These are phyloP conservation scores for Hemerocallis citrina DNA, from an alignment of 106 monocot genomes.

Conservation along the genomic window DNA sequence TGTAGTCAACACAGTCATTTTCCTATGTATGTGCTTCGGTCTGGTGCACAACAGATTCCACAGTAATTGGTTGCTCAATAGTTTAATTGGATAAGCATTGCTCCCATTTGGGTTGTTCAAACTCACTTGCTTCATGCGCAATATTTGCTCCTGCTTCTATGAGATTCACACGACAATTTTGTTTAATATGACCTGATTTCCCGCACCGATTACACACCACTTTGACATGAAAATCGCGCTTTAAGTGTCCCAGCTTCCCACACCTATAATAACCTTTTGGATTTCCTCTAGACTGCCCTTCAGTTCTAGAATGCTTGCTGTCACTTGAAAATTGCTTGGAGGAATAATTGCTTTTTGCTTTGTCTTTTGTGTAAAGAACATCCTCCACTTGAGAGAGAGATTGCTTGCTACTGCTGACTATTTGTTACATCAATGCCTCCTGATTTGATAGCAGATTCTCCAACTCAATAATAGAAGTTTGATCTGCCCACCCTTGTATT, in stretches of 20 bases:
- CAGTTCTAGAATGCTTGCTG: background rate
- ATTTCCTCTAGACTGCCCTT: no score
- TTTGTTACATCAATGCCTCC: no score
- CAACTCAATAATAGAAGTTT: no score
- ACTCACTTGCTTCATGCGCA: background rate
- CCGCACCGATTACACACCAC: background rate
- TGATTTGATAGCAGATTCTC: no score
- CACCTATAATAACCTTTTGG: background rate
- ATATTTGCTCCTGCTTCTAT: background rate
- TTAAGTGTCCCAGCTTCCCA: background rate
- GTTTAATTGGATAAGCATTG: background rate
- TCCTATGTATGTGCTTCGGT: background rate
- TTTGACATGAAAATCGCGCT: background rate
- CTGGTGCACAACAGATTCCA: background rate
- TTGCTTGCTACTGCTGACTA: no score
- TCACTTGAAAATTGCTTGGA: background rate
- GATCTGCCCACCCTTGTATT: no score
- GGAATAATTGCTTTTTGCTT: background rate
- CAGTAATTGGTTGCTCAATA: background rate
- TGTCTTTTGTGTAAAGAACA: background rate
- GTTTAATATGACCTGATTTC: background rate
- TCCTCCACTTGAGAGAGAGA: background rate
- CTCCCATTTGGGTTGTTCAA: no score
- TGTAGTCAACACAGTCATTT: background rate
- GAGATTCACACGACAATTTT: background rate